Evolutionary conservation across 1,139 yeast genomes (phyloP).

Genomic region (Debaryomyces udenii): DNA sequence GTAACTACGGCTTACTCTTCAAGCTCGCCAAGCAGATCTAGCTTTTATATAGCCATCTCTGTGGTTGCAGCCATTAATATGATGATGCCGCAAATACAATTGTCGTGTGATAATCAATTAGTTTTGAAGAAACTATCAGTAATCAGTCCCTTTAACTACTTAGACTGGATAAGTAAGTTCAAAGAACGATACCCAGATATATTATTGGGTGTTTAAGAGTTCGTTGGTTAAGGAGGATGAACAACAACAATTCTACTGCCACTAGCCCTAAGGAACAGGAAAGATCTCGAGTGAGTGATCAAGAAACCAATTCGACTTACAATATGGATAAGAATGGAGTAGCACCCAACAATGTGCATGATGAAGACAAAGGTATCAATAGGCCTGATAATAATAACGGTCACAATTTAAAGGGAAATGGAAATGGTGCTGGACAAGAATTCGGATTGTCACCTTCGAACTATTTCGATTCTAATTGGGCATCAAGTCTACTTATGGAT

Average conservation of each 20-base stretch:
- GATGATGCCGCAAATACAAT: conserved; percentile 6
- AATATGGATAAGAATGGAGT: conserved; percentile 1
- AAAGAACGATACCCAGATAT: too few relatives aligned
- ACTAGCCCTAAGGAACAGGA: too few relatives aligned
- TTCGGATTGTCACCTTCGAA: conserved; percentile 30
- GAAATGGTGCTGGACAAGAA: conserved; percentile 5
- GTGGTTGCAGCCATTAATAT: conserved; percentile 5
- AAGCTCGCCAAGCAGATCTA: too few relatives aligned
- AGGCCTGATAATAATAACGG: neutral
- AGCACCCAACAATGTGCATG: neutral
- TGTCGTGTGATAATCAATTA: too few relatives aligned
- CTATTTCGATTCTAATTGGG: conserved; percentile 52
- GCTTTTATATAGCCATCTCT: neutral
- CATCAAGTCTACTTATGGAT: conserved; percentile 41
- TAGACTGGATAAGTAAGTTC: too few relatives aligned
- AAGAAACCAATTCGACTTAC: neutral
- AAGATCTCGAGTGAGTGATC: too few relatives aligned
- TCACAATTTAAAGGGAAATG: neutral
- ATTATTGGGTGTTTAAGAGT: neutral
- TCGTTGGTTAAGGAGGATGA: neutral
- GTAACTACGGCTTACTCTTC: too few relatives aligned
- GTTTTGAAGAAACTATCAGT: too few relatives aligned
- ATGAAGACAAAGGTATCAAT: neutral
- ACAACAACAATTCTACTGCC: too few relatives aligned
- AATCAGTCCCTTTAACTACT: too few relatives aligned